These are phyloP conservation scores for Trifolium subterraneum DNA, from an alignment of 306 rosid species.

Conservation along the genomic window DNA sequence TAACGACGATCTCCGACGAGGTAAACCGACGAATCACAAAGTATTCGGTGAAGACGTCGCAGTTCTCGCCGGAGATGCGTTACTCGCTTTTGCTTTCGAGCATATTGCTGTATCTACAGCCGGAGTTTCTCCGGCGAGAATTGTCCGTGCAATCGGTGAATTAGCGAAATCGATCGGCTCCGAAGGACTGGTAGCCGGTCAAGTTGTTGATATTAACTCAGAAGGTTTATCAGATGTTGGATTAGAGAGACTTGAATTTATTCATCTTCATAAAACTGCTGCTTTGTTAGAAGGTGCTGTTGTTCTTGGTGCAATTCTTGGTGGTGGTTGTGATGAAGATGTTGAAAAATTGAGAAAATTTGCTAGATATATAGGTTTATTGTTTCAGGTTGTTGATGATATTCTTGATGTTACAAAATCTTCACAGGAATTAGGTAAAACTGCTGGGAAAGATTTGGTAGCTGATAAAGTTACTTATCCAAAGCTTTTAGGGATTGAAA, in stretches of 20 bases:
- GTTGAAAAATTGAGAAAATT: constrained; percentile 69
- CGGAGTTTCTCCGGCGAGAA: constrained; percentile 51
- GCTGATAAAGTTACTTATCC: constrained; percentile 92
- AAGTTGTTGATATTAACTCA: constrained; percentile 66
- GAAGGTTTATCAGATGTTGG: constrained; percentile 71
- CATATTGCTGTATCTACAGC: constrained; percentile 62
- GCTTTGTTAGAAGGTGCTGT: constrained; percentile 68
- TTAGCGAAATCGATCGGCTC: constrained; percentile 69
- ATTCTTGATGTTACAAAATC: constrained; percentile 83
- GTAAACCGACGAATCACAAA: constrained; percentile 81
- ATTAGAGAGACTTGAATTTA: constrained; percentile 65
- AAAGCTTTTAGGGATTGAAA: constrained; percentile 74
- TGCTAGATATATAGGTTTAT: constrained; percentile 67
- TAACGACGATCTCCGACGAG: constrained; percentile 90
- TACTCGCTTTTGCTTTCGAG: constrained; percentile 74
- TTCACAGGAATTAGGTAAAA: constrained; percentile 78
- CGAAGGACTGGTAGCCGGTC: constrained; percentile 80
- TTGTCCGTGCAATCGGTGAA: constrained; percentile 64
- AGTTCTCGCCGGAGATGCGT: constrained; percentile 82
- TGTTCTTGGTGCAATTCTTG: constrained; percentile 73
- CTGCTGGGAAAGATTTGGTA: constrained; percentile 84
- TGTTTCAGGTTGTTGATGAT: constrained; percentile 91
- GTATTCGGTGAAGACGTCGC: constrained; percentile 87
- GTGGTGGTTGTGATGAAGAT: constrained; percentile 69
- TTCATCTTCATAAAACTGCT: constrained; percentile 78